Evolutionary conservation across 768 basidiomycete genomes (phyloP).

Genomic region (Boletus sp.): DNA sequence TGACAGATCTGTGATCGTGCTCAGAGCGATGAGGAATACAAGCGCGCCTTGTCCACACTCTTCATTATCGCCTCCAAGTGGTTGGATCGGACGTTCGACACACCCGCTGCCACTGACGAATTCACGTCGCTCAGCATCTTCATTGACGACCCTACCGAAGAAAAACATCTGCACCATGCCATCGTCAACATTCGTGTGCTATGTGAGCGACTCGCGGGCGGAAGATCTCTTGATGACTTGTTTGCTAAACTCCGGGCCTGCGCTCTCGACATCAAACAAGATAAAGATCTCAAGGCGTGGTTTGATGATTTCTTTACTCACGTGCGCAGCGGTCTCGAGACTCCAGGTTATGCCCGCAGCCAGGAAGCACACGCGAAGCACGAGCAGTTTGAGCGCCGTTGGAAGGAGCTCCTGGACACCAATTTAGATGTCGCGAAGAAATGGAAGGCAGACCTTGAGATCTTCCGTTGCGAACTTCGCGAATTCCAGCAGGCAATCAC

Average conservation of each 20-base stretch:
- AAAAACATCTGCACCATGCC: slow-evolving; percentile 57
- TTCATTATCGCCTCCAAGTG: slow-evolving; percentile 58
- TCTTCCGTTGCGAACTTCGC: slow-evolving; percentile 42
- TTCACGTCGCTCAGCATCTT: slow-evolving; percentile 49
- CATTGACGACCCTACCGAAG: slow-evolving; percentile 59
- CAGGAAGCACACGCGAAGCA: slow-evolving; percentile 42
- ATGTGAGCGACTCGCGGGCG: slow-evolving; percentile 52
- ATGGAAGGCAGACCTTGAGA: slow-evolving; percentile 51
- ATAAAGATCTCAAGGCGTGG: slow-evolving; percentile 51
- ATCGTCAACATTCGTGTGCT: slow-evolving; percentile 38
- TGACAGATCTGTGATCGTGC: slow-evolving; percentile 61
- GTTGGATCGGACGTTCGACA: slow-evolving; percentile 48
- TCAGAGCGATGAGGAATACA: slow-evolving; percentile 58
- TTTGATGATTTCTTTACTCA: slow-evolving; percentile 51
- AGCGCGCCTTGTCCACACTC: slow-evolving; percentile 52
- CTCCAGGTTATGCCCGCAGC: slow-evolving; percentile 50
- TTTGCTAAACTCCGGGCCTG: slow-evolving; percentile 40
- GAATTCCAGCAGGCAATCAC: slow-evolving; percentile 45
- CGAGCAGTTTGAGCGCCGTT: slow-evolving; percentile 46
- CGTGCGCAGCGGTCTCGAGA: slow-evolving; percentile 44
- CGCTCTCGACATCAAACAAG: slow-evolving; percentile 48
- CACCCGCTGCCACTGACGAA: slow-evolving; percentile 42
- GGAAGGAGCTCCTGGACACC: slow-evolving; percentile 46
- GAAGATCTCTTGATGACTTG: slow-evolving; percentile 49
- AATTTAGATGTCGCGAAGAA: slow-evolving; percentile 41